phyloP scores from a whole-genome alignment of 371 early-diverging fungal species.

The Rhizopus delemar region DNA sequence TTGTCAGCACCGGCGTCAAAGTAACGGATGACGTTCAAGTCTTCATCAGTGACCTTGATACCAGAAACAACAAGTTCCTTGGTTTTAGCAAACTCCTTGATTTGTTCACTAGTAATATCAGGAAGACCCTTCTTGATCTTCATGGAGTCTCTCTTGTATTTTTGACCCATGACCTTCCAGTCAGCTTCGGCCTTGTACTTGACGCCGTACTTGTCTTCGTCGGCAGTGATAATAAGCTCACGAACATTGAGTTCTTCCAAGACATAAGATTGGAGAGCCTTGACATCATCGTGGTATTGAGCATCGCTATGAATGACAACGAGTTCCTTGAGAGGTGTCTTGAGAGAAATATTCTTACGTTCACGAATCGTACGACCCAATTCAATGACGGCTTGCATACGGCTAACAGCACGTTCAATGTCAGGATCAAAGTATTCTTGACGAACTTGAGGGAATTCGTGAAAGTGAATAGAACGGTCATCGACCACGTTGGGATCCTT shows the following conservation, averaged over 20 bases:
- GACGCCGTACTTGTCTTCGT: constrained; percentile 92
- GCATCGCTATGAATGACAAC: constrained; percentile 90
- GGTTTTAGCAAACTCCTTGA: constrained; percentile 77
- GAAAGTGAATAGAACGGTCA: constrained; percentile 88
- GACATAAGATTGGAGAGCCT: constrained; percentile 82
- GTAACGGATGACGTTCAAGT: constrained; percentile 80
- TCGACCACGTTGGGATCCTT: constrained; percentile 63
- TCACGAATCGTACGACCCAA: constrained; percentile 96
- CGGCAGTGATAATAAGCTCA: constrained; percentile 80
- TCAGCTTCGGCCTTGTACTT: constrained; percentile 91
- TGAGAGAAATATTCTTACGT: constrained; percentile 90
- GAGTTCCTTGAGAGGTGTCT: constrained; percentile 95
- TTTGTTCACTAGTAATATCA: constrained; percentile 71
- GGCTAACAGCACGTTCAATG: constrained; percentile 90
- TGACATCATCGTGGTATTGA: constrained; percentile 87
- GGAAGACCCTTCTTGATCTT: constrained; percentile 91
- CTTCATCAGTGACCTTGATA: constrained; percentile 77
- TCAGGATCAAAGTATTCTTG: constrained; percentile 94
- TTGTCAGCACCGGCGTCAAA: constrained; percentile 64
- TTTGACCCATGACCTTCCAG: constrained; percentile 84
- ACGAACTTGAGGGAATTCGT: constrained; percentile 90
- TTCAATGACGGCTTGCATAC: constrained; percentile 98
- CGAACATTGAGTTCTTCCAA: constrained; percentile 95
- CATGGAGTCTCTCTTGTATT: constrained; percentile 86
- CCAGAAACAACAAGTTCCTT: constrained; percentile 79